Percentiles rank a stretch among this genome's conserved stretches.
phyloP scores from a whole-genome alignment of 768 basidiomycete species.

The Chalciporus pseudorubinellus region DNA sequence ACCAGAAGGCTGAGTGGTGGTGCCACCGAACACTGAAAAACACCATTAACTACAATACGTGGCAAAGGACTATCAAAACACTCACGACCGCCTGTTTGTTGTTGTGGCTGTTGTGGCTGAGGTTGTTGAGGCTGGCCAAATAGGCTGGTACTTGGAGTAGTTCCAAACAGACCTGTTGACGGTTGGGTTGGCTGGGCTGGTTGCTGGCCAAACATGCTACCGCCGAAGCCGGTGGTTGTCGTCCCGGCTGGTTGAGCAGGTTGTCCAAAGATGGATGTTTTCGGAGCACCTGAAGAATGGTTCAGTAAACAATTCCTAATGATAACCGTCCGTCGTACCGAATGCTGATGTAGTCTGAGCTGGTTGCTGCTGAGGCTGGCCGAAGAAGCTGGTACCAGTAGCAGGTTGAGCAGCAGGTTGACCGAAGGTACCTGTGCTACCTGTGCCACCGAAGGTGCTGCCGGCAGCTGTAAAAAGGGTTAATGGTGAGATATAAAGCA shows the following conservation, averaged over 20 bases:
- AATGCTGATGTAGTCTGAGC: conserved; percentile 37
- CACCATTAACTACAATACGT: conserved; percentile 6
- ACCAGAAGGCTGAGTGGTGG: conserved; percentile 27
- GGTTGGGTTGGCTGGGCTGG: conserved; percentile 25
- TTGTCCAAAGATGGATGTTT: conserved; percentile 51
- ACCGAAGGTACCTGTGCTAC: conserved; percentile 24
- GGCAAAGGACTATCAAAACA: conserved; percentile 1
- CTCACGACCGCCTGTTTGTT: conserved; percentile 38
- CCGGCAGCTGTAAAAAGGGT: conserved; percentile 16
- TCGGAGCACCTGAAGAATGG: conserved; percentile 33
- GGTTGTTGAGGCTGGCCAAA: conserved; percentile 34
- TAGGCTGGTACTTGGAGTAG: conserved; percentile 22
- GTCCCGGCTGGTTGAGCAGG: conserved; percentile 38
- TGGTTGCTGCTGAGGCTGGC: conserved; percentile 37
- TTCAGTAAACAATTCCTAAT: not conserved
- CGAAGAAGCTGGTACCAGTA: conserved; percentile 30
- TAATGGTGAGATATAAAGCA: not conserved
- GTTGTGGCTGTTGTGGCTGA: conserved; percentile 39
- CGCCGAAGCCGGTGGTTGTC: conserved; percentile 37
- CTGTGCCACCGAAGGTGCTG: conserved; percentile 22
- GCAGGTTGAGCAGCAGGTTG: conserved; percentile 26
- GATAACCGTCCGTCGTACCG: conserved; percentile 37
- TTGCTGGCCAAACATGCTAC: conserved; percentile 28
- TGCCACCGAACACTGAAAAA: conserved; percentile 38
- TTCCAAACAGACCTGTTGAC: conserved; percentile 31